Conservation (phyloP, 2,329 filamentous ascomycete genomes). For the Sarocladium brachiariae region DNA sequence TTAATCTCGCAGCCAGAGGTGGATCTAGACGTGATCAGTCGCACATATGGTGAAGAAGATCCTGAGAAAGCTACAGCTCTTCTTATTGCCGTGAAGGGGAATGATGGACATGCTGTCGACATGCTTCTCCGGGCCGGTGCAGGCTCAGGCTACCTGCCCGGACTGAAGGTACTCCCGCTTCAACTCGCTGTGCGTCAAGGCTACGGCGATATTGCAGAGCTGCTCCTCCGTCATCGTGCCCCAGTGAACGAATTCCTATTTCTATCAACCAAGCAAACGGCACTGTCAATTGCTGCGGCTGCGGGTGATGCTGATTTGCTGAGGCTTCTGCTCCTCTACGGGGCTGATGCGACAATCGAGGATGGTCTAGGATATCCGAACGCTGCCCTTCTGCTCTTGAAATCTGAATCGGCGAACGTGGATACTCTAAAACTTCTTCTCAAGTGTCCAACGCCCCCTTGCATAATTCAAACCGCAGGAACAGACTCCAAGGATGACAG, state of each 20-base stretch:
- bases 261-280: slow-evolving; percentile 11
- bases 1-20: slow-evolving; percentile 7
- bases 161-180: slow-evolving; percentile 10
- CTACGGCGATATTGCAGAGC: slow-evolving; percentile 12
- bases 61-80: slow-evolving; percentile 10
- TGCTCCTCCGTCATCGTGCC: slow-evolving; percentile 12
- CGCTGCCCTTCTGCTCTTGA: slow-evolving; percentile 13
- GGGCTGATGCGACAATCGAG: slow-evolving; percentile 18
- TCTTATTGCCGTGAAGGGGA: slow-evolving; percentile 11
- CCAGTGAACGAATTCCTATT: slow-evolving; percentile 11
- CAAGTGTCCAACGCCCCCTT: slow-evolving; percentile 8
- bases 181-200: slow-evolving; percentile 10
- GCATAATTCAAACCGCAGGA: slow-evolving; percentile 13
- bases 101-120: slow-evolving; percentile 11
- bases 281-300: slow-evolving; percentile 16
- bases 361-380: slow-evolving; percentile 15
- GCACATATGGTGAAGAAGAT: not conserved
- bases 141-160: slow-evolving; percentile 11
- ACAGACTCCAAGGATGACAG: not conserved
- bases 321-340: slow-evolving; percentile 16
- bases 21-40: not conserved
- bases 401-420: not conserved
- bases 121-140: slow-evolving; percentile 16
- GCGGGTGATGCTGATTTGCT: slow-evolving; percentile 14
- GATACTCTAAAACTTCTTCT: slow-evolving; percentile 14